Conservation (phyloP, 2,329 filamentous ascomycete genomes). For the Alternaria angustiovoidea region DNA sequence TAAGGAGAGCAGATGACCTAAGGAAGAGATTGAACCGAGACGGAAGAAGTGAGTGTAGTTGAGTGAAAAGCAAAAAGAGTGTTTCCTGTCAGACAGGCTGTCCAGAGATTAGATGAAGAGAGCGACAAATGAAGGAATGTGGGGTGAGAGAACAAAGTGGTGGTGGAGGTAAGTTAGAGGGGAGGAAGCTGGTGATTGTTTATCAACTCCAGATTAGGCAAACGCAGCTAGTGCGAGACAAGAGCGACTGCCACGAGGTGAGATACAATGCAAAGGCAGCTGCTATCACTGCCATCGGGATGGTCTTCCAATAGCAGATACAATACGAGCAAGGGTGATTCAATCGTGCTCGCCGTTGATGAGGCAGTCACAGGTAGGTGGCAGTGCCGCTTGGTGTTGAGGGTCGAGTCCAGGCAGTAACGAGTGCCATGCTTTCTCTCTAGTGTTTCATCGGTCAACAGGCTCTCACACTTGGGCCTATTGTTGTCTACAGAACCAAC, state of each 20-base stretch:
- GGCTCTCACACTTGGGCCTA: not conserved
- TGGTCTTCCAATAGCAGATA: not conserved
- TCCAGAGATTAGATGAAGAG: conserved; percentile 28
- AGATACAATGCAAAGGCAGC: not conserved
- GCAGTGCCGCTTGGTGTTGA: not conserved
- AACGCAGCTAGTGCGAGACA: conserved; percentile 6
- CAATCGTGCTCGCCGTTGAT: not conserved
- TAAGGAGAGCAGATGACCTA: conserved; percentile 21
- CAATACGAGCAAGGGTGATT: not conserved
- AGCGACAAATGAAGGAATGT: conserved; percentile 33
- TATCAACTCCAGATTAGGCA: conserved; percentile 20
- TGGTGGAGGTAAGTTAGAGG: conserved; percentile 20
- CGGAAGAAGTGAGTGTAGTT: conserved; percentile 29
- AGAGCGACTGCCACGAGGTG: conserved; percentile 12
- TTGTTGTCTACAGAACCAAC: not conserved
- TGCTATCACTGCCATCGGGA: not conserved
- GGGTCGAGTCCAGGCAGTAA: not conserved
- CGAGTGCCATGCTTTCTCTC: not conserved
- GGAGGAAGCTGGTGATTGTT: conserved; percentile 15
- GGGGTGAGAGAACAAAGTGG: conserved; percentile 18
- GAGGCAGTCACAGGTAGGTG: not conserved
- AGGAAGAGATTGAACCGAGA: conserved; percentile 8
- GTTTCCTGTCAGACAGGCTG: conserved; percentile 32
- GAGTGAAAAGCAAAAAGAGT: conserved; percentile 36
- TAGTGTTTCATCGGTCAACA: not conserved